Percentiles rank a stretch among this genome's conserved stretches.
These are phyloP conservation scores for Rhinocladiella mackenziei DNA, from an alignment of 2,329 filamentous ascomycete genomes.

Conservation along the genomic window DNA sequence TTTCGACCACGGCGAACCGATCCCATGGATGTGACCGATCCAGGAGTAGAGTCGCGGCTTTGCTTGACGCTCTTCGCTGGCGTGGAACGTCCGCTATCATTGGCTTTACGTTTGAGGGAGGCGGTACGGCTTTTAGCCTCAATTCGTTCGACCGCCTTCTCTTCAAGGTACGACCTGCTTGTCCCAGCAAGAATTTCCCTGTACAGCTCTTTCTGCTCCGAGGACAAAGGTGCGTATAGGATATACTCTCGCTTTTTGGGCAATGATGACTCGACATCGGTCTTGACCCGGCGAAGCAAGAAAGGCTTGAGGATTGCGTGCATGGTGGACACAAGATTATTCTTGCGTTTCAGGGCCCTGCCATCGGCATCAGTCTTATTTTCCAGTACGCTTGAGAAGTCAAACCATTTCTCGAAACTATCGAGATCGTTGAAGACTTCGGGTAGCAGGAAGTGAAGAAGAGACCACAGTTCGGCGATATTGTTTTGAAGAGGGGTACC, in stretches of 20 bases:
- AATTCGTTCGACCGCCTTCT: slow-evolving; percentile 49
- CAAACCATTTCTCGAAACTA: slow-evolving; percentile 93
- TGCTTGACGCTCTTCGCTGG: slow-evolving; percentile 70
- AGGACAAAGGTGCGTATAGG: slow-evolving; percentile 84
- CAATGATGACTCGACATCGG: slow-evolving; percentile 85
- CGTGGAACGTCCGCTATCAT: slow-evolving; percentile 42
- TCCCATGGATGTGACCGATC: slow-evolving; percentile 46
- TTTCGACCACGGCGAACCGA: slow-evolving; percentile 49
- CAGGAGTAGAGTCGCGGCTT: slow-evolving; percentile 70
- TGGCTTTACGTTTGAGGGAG: slow-evolving; percentile 57
- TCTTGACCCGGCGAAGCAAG: slow-evolving; percentile 80
- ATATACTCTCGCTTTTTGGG: slow-evolving; percentile 97
- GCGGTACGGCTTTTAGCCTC: slow-evolving; percentile 42
- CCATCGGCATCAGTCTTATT: slow-evolving; percentile 74
- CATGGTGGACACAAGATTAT: slow-evolving; percentile 77
- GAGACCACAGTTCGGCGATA: slow-evolving; percentile 86
- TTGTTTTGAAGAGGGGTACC: slow-evolving; percentile 96
- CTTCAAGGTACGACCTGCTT: slow-evolving; percentile 46
- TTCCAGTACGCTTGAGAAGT: slow-evolving; percentile 88
- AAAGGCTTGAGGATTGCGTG: slow-evolving; percentile 92
- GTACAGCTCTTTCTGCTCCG: slow-evolving; percentile 88
- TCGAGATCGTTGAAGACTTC: slow-evolving; percentile 91
- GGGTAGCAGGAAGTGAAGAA: slow-evolving; percentile 88
- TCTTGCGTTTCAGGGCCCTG: slow-evolving; percentile 66
- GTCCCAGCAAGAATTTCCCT: slow-evolving; percentile 80